Conservation (phyloP, 371 early-diverging fungal species). For the Mucor plumbeus region DNA sequence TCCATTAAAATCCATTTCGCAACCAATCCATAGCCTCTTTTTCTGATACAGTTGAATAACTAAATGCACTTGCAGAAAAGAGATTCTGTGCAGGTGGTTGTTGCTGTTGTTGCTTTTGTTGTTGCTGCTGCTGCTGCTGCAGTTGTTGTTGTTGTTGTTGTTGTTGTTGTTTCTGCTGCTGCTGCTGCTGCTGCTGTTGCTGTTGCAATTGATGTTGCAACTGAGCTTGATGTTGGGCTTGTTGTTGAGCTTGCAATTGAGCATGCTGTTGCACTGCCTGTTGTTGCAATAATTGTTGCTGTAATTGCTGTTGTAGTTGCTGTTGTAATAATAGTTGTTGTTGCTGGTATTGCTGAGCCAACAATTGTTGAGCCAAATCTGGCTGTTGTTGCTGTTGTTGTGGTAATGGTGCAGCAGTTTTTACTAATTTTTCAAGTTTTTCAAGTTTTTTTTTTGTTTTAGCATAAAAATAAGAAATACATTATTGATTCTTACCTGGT, state of each 20-base stretch:
- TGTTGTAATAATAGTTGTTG: not conserved
- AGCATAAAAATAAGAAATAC: not conserved
- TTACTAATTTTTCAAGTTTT: not conserved
- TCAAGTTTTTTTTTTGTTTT: not conserved
- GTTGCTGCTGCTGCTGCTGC: conserved; percentile 13
- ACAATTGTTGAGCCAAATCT: not conserved
- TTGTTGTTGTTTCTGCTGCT: conserved; percentile 5
- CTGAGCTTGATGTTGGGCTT: not conserved
- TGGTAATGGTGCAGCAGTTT: not conserved
- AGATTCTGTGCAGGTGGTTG: conserved; percentile 7
- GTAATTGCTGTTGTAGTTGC: not conserved
- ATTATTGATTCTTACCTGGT: not conserved
- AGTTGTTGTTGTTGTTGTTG: conserved; percentile 17
- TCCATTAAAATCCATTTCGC: conserved; percentile 27
- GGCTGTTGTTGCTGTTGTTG: not conserved
- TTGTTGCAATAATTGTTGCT: conserved; percentile 5
- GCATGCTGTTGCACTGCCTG: conserved; percentile 14
- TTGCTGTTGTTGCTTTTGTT: conserved; percentile 6
- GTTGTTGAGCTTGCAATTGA: not conserved
- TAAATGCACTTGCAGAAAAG: conserved; percentile 18
- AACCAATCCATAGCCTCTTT: conserved; percentile 50
- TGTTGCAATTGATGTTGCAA: conserved; percentile 3
- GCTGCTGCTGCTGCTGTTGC: not conserved
- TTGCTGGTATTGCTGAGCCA: not conserved
- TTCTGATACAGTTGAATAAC: conserved; percentile 36